phyloP scores from a whole-genome alignment of 768 basidiomycete genomes.

The Porpolomopsis calyptriformis region DNA sequence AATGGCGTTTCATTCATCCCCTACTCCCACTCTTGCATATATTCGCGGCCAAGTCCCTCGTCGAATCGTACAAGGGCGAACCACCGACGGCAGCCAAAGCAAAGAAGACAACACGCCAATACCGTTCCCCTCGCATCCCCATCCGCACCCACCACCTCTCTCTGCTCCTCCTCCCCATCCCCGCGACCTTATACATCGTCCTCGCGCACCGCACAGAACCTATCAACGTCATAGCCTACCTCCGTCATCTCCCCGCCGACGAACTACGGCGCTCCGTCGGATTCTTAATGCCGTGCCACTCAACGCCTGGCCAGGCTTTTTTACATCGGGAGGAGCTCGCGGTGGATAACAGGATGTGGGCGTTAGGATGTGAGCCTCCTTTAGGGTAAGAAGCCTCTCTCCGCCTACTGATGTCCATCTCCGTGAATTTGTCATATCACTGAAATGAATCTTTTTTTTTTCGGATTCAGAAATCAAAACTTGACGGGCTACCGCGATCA shows the following conservation, averaged over 20 bases:
- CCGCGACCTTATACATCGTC: conserved; percentile 58
- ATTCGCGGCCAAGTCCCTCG: conserved; percentile 63
- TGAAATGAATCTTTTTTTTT: conserved; percentile 8
- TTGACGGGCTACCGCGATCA: conserved; percentile 62
- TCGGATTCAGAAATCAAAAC: conserved; percentile 43
- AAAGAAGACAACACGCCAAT: neutral
- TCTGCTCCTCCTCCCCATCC: conserved; percentile 45
- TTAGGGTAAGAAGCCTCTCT: conserved; percentile 45
- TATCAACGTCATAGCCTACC: conserved; percentile 58
- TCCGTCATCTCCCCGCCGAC: conserved; percentile 42
- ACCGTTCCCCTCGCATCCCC: conserved; percentile 13
- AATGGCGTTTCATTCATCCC: conserved; percentile 96
- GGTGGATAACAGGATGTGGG: conserved; percentile 52
- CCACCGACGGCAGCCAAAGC: neutral
- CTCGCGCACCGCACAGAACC: conserved; percentile 74
- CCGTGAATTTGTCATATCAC: too few relatives aligned
- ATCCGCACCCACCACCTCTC: conserved; percentile 27
- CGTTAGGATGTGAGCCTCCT: conserved; percentile 89
- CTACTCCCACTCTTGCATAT: conserved; percentile 76
- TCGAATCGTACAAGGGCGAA: conserved; percentile 27
- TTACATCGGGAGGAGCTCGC: conserved; percentile 64
- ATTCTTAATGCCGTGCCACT: conserved; percentile 94
- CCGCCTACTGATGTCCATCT: neutral
- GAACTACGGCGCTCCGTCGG: conserved; percentile 49
- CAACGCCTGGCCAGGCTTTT: conserved; percentile 85